A percentile compares a stretch with the other conserved stretches of the same genome.
phyloP scores from a whole-genome alignment of 306 rosid species.

The apple (Malus domestica) region ASM211411v1 NC_041790.1:5834001-5834500 shows the following conservation, averaged over 20 bases:
- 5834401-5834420: background rate
- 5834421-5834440: background rate
- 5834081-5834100: background rate
- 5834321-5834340: constrained; percentile 57
- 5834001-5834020: constrained; percentile 59
- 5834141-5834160: background rate
- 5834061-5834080: background rate
- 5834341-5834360: constrained; percentile 61
- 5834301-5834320: constrained; percentile 57
- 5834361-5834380: constrained; percentile 74
- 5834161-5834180: background rate
- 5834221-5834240: constrained; percentile 53
- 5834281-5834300: constrained; percentile 70
- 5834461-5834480: background rate
- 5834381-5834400: constrained; percentile 57
- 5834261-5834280: constrained; percentile 39
- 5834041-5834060: background rate
- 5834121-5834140: background rate
- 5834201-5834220: constrained; percentile 72
- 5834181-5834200: background rate
- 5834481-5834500: constrained; percentile 64
- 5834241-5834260: constrained; percentile 15
- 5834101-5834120: too few species aligned
- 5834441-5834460: background rate
- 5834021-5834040: constrained; percentile 39